A percentile compares a stretch with the other conserved stretches of the same genome.
phyloP scores from a whole-genome alignment of 2,329 filamentous ascomycete species.

The Cercospora sp. region DNA sequence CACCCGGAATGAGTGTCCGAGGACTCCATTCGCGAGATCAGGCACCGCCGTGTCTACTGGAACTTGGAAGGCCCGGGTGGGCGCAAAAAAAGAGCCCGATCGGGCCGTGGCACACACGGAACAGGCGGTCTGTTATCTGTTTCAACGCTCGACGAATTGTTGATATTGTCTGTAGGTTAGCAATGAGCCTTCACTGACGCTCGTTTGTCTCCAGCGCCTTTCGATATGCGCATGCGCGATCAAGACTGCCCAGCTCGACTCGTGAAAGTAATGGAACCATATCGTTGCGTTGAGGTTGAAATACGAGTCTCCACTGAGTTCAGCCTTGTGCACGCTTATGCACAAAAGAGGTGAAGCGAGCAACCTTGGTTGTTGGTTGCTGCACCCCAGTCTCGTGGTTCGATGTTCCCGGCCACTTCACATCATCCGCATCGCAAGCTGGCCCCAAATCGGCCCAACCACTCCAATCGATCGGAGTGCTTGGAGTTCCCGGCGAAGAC shows the following conservation, averaged over 20 bases:
- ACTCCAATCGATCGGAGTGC: not conserved
- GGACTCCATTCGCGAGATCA: not conserved
- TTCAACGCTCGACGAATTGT: not conserved
- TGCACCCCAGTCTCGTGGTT: not conserved
- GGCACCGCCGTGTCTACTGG: not conserved
- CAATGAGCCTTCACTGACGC: not conserved
- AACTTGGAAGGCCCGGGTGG: not conserved
- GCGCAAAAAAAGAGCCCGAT: not conserved
- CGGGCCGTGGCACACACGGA: not conserved
- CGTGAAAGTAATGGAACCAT: not conserved
- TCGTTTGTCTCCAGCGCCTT: not conserved
- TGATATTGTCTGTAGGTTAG: not conserved
- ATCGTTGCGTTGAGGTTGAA: not conserved
- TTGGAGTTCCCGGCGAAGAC: not conserved
- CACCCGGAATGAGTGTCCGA: not conserved
- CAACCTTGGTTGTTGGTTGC: slow-evolving; percentile 1
- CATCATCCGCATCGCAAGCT: not conserved
- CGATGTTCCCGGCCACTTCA: not conserved
- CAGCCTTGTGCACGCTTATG: not conserved
- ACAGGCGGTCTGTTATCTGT: not conserved
- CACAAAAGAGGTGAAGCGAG: slow-evolving; percentile 2
- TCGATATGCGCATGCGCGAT: not conserved
- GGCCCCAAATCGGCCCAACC: not conserved
- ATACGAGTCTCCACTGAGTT: not conserved
- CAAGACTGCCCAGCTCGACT: not conserved